Evolutionary conservation across 2,329 filamentous ascomycete genomes (phyloP).

Genomic region (Verticillium nonalfalfae): DNA sequence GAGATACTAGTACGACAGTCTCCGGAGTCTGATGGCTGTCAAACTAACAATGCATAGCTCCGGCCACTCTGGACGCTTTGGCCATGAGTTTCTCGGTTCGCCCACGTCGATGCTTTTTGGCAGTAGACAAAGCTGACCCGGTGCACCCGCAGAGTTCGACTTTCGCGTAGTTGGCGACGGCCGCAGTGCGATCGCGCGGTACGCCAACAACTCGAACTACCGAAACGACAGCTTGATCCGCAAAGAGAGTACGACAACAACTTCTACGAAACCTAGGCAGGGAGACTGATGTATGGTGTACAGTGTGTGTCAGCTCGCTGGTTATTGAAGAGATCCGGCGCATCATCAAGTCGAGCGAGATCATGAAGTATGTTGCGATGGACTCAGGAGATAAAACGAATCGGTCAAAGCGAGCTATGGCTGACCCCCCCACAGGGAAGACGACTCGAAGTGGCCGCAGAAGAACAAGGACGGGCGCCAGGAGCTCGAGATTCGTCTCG

Average conservation of each 20-base stretch:
- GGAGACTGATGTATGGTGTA: neutral
- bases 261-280: neutral
- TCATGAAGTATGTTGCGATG: conserved; percentile 69
- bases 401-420: conserved; percentile 9
- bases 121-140: neutral
- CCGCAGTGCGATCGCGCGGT: conserved; percentile 85
- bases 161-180: conserved; percentile 90
- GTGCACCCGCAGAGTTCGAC: conserved; percentile 73
- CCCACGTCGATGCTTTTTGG: neutral
- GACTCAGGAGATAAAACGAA: conserved; percentile 9
- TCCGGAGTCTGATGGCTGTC: neutral
- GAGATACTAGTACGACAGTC: conserved; percentile 79
- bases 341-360: conserved; percentile 95
- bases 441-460: conserved; percentile 96
- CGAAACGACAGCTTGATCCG: conserved; percentile 96
- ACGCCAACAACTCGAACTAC: conserved; percentile 99
- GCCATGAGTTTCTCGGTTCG: conserved; percentile 93
- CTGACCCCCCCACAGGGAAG: conserved; percentile 60
- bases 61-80: conserved; percentile 93
- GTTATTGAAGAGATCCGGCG: conserved; percentile 93
- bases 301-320: conserved; percentile 92
- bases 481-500: conserved; percentile 89
- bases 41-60: conserved; percentile 54
- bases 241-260: conserved; percentile 82
- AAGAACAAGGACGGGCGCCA: conserved; percentile 99